Conservation (phyloP, 2,329 filamentous ascomycete genomes). For the Trichoderma sp. region DNA sequence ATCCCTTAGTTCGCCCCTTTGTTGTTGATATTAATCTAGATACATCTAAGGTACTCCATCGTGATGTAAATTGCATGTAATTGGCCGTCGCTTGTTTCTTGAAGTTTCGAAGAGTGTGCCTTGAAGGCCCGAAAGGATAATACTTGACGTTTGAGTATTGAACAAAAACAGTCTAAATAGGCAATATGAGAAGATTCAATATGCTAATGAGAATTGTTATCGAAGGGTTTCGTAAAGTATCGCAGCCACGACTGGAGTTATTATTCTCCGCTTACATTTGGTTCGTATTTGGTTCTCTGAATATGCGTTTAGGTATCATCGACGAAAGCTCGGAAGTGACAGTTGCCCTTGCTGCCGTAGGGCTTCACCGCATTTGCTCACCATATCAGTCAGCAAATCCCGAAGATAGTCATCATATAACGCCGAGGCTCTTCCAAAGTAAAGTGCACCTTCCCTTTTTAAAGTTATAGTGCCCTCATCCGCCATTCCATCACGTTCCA, state of each 20-base stretch:
- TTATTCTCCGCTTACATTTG: not conserved
- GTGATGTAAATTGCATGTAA: not conserved
- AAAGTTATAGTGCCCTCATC: not conserved
- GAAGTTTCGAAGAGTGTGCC: not conserved
- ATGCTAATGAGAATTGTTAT: not conserved
- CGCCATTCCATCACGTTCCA: not conserved
- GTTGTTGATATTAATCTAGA: not conserved
- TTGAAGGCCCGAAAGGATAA: not conserved
- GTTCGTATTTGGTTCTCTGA: too few relatives aligned
- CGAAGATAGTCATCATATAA: not conserved
- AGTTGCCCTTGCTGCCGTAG: not conserved
- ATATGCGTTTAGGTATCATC: not conserved
- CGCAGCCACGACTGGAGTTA: not conserved
- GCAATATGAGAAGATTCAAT: not conserved
- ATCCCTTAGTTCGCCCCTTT: not conserved
- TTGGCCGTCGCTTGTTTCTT: not conserved
- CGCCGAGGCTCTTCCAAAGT: not conserved
- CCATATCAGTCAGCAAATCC: not conserved
- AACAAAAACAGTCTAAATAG: not conserved
- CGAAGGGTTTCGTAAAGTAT: not conserved
- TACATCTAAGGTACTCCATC: not conserved
- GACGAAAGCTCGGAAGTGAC: not conserved
- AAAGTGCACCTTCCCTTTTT: not conserved
- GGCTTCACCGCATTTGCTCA: not conserved
- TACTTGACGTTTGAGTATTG: not conserved